Evolutionary conservation across 1,284 basidiomycete species (phyloP).

Genomic region (Cryptococcus sp.): DNA sequence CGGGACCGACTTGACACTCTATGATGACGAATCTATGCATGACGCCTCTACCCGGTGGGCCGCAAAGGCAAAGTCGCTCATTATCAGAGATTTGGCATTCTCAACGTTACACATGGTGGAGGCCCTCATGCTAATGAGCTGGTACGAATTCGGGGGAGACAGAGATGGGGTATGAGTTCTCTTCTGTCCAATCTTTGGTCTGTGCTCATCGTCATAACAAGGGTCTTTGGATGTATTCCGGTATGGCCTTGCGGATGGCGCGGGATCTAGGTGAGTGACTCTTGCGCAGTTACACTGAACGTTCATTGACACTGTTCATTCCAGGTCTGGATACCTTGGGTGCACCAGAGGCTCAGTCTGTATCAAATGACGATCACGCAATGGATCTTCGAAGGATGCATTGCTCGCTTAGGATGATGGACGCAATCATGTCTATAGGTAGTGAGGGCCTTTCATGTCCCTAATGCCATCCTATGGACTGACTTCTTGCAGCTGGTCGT

Average conservation of each 20-base stretch:
- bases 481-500: slow-evolving; percentile 17
- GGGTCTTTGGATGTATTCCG: slow-evolving; percentile 34
- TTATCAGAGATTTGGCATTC: slow-evolving; percentile 12
- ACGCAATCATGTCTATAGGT: slow-evolving; percentile 27
- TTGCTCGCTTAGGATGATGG: slow-evolving; percentile 20
- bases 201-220: slow-evolving; percentile 1
- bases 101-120: slow-evolving; percentile 16
- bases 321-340: too few relatives aligned
- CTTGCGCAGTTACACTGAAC: too few relatives aligned
- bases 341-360: too few relatives aligned
- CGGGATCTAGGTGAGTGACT: slow-evolving; percentile 23
- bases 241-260: slow-evolving; percentile 27
- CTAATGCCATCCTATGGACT: too few relatives aligned
- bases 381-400: slow-evolving; percentile 5
- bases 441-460: slow-evolving; percentile 16
- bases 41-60: slow-evolving; percentile 8
- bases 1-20: background rate
- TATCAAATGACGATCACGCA: background rate
- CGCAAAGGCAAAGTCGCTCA: slow-evolving; percentile 26
- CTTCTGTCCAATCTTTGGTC: background rate
- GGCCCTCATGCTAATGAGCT: slow-evolving; percentile 26
- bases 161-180: slow-evolving; percentile 19
- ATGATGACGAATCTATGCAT: background rate
- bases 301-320: too few relatives aligned
- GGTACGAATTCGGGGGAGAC: slow-evolving; percentile 29